Base-by-base conservation (phyloP, 225 moss, liverwort and hornwort genomes). In the Polytrichum commune region DNA sequence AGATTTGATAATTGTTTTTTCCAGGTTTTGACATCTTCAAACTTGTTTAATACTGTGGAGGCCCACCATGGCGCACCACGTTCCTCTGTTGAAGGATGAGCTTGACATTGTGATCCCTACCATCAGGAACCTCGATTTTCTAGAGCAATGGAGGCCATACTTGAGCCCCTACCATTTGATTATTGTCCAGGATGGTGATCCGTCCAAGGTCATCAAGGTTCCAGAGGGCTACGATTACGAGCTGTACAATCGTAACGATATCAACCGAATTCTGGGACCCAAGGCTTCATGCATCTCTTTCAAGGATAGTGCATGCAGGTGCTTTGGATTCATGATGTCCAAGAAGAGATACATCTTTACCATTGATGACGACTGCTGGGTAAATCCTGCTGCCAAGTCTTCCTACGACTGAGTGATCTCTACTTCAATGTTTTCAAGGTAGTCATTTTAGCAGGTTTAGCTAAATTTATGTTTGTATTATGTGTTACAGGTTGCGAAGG, bases 241-340 rank as follows among this genome's bases (percentile, higher is more conserved):
- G 79, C 84, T 89, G 8, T 89, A 89, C 75, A 89, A 89, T 72
- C 86, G 89, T 33, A 86, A 89, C 57, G 89, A 89, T 64, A 89
- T 89, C 69, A 89, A 86, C 63, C 89, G 89, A 66, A 89, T 89
- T 25, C 75, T 89, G 20, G 89, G 89, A 8, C 86, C 89, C 1
- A 83, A 84, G 55, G 89, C 89, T 0, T 84, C 86, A 0, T 89
- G 89, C 79, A 89, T 89, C 67, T 86, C 86, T 38, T 89, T 89
- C 74, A 89, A 89, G 79, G 89, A 89, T 66, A 89, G 89, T 38
- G 89, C 89, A 1, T 89, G 89, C 77, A 74, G 89, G 13, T 89
- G 89, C 55, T 89, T 89, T 75, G 89, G 89, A n/a, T 89, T 86
- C 71, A 84, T 89, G 84, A 86, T 89, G 86, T 89, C 89, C 23